Evolutionary conservation across 257 asterid genomes (phyloP), one percentile per base, ranked within the genome.

Genomic region (Verbascum thapsus): DNA sequence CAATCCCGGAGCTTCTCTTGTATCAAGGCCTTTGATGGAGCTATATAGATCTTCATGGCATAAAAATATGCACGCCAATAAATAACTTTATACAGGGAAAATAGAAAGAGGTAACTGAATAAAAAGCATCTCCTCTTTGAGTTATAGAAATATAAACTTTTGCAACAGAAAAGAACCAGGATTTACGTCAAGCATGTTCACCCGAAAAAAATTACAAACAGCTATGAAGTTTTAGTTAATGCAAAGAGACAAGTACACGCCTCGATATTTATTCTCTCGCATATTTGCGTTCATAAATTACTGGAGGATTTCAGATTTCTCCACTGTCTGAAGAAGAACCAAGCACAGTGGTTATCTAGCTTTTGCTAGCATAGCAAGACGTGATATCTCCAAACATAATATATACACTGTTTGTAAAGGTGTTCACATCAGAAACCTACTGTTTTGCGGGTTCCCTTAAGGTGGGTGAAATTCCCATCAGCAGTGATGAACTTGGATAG

Each of bases 21-120:
- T 50, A 92, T 94, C 86, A 89, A 74, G 67, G 97, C 99, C 83
- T 92, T 92, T 42, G 97, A 92, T 65, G 97, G 97, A n/a, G 97
- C 95, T 61, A 92, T 72, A 66, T 92, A 92, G 51, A 92, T 75
- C 97, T 92, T 74, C 63, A 73, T 17, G 47, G 55, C 78, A 73
- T 34, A 57, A 72, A 72, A 56, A 58, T 34, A 51, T 12, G 51
- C 49, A 41, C 20, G 32, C 65, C 43, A 66, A 57, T 53, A 44
- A 61, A 75, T 49, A 61, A 48, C 61, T 49, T 53, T 11, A 61
- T 16, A 53, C 26, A 56, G 26, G 38, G 54, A 61, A 50, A 23
- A 52, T 40, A 67, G 1, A 57, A 23, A 38, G 49, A 49, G 23
- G 37, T 57, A 23, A 66, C 15, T 20, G 58, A 61, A 54, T 70